Percentiles rank a stretch among this genome's conserved stretches.
These are phyloP conservation scores for Blastomyces parvus DNA, from an alignment of 2,329 filamentous ascomycete genomes.

Conservation along the genomic window DNA sequence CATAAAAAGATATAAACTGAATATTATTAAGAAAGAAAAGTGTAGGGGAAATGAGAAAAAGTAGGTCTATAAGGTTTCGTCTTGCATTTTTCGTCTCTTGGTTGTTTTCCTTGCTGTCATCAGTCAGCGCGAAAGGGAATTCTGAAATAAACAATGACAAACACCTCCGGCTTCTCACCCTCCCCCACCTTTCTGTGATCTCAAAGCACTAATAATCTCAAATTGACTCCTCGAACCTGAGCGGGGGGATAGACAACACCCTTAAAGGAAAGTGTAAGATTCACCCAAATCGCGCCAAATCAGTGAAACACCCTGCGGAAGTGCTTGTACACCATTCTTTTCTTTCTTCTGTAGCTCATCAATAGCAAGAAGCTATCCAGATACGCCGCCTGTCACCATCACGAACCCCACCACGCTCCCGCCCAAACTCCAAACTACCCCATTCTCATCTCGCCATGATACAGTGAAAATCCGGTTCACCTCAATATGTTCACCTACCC, in stretches of 20 bases:
- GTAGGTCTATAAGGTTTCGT: neutral
- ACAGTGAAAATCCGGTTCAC: neutral
- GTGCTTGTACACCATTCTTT: neutral
- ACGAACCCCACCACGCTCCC: neutral
- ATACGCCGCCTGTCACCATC: slow-evolving; percentile 11
- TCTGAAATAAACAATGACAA: neutral
- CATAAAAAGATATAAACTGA: too few relatives aligned
- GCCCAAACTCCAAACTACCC: neutral
- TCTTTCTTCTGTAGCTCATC: neutral
- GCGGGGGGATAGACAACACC: neutral
- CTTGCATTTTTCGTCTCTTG: neutral
- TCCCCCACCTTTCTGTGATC: neutral
- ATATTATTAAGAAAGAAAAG: too few relatives aligned
- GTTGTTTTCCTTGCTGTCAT: neutral
- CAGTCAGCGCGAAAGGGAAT: neutral
- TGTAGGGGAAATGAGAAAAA: neutral
- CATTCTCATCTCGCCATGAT: neutral
- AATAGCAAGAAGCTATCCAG: slow-evolving; percentile 16
- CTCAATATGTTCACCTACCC: neutral
- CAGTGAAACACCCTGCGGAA: neutral
- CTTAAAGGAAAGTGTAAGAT: neutral
- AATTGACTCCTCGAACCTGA: neutral
- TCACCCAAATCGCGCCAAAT: neutral
- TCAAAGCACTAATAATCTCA: neutral
- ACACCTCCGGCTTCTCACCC: neutral